Percentiles rank a stretch among this genome's conserved stretches.
phyloP scores from a whole-genome alignment of 202 grass and related monocot species.

The Carex arenaria region DNA sequence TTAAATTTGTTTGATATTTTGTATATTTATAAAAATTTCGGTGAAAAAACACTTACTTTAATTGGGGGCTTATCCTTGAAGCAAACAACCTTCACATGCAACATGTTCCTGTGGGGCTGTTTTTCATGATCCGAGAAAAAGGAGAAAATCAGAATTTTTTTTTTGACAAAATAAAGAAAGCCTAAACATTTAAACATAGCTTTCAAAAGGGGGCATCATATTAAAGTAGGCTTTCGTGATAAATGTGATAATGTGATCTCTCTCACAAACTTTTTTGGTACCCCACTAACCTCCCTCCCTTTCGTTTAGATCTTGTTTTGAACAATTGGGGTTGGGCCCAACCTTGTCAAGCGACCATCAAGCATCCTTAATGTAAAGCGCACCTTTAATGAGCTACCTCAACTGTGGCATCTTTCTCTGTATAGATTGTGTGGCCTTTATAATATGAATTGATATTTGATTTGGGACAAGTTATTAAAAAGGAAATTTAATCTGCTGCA shows the following conservation, averaged over 20 bases:
- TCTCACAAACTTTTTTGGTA: not conserved
- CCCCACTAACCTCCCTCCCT: not conserved
- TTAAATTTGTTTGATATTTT: no score
- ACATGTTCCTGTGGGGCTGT: constrained; percentile 47
- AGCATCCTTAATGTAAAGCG: constrained; percentile 21
- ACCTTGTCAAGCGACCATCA: constrained; percentile 10
- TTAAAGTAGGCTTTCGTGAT: not conserved
- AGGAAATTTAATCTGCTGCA: no score
- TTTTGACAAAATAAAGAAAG: not conserved
- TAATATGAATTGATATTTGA: no score
- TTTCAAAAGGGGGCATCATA: not conserved
- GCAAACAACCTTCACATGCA: constrained; percentile 61
- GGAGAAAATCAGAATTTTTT: not conserved
- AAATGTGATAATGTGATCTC: not conserved
- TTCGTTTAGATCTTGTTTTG: constrained; percentile 18
- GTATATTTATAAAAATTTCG: no score
- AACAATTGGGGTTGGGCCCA: constrained; percentile 7
- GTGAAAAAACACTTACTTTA: not conserved
- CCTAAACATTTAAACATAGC: constrained; percentile 2
- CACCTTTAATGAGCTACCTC: constrained; percentile 2
- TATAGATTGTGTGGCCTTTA: not conserved
- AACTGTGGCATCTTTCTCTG: not conserved
- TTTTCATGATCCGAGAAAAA: constrained; percentile 36
- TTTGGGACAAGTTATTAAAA: no score
- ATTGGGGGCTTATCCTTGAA: constrained; percentile 27